These are phyloP conservation scores for Aspergillus texensis DNA, from an alignment of 2,329 filamentous ascomycete species.

Conservation along the genomic window DNA sequence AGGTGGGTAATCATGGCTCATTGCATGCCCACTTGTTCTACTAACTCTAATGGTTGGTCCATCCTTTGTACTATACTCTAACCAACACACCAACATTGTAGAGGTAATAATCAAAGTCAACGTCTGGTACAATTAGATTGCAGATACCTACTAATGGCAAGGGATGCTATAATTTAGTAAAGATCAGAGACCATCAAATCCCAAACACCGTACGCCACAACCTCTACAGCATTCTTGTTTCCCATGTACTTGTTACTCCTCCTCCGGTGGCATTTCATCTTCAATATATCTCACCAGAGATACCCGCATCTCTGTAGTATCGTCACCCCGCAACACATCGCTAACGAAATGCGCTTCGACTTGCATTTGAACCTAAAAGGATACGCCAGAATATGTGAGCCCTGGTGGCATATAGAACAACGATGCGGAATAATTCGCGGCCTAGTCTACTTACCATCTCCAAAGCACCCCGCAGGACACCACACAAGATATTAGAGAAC, in stretches of 20 bases:
- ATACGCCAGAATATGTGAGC: conserved; percentile 6
- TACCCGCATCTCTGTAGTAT: conserved; percentile 96
- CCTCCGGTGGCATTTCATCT: conserved; percentile 94
- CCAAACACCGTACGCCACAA: conserved; percentile 31
- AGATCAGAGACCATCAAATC: conserved; percentile 2
- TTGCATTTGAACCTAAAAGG: conserved; percentile 80
- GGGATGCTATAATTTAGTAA: not conserved
- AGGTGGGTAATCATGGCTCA: not conserved
- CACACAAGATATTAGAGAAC: conserved; percentile 97
- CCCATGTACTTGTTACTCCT: conserved; percentile 65
- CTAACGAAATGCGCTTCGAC: conserved; percentile 96
- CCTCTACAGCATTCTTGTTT: not conserved
- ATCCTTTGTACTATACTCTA: not conserved
- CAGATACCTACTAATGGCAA: not conserved
- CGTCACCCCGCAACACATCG: conserved; percentile 88
- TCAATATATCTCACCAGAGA: conserved; percentile 92
- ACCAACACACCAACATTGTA: not conserved
- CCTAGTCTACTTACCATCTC: conserved; percentile 74
- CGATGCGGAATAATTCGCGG: not conserved
- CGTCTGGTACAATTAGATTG: not conserved
- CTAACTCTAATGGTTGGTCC: not conserved
- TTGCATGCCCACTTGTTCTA: not conserved
- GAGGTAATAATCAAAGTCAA: not conserved
- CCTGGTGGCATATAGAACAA: not conserved
- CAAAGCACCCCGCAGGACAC: conserved; percentile 83